These are phyloP conservation scores for Wolfiporia cocos DNA, from an alignment of 1,284 basidiomycete genomes.

Conservation along the genomic window DNA sequence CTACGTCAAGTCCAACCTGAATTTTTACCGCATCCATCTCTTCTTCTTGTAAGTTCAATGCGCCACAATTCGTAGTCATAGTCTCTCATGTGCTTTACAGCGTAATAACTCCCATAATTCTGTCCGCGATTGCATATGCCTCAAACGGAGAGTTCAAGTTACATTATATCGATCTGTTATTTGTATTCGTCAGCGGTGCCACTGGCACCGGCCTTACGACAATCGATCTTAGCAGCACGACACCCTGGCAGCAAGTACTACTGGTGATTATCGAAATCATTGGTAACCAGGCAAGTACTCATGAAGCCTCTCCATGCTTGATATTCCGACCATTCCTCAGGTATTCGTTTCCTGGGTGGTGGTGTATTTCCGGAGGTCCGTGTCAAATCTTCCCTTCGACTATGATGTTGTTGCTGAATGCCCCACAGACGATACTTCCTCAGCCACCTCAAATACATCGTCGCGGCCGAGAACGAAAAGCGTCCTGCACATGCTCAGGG, in stretches of 20 bases:
- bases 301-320: too few species aligned
- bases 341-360: conserved; percentile 29
- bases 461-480: conserved; percentile 29
- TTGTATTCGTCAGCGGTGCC: conserved; percentile 69
- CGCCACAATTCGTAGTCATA: not conserved
- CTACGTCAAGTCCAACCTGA: conserved; percentile 37
- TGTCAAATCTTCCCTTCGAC: too few species aligned
- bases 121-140: conserved; percentile 62
- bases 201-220: conserved; percentile 74
- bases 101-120: conserved; percentile 60
- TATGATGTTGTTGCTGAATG: too few species aligned
- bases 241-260: conserved; percentile 69
- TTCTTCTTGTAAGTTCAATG: conserved; percentile 36
- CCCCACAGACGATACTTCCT: conserved; percentile 63
- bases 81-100: conserved; percentile 28
- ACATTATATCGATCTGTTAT: conserved; percentile 66
- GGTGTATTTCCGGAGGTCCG: conserved; percentile 25
- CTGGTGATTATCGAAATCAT: conserved; percentile 61
- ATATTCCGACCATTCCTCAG: conserved; percentile 9
- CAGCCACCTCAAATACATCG: conserved; percentile 62
- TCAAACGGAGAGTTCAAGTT: conserved; percentile 59
- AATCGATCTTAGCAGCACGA: conserved; percentile 65
- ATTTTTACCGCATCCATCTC: conserved; percentile 60
- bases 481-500: not conserved
- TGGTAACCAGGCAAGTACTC: conserved; percentile 49